Evolutionary conservation across 2,329 filamentous ascomycete species (phyloP).

Genomic region (Coleophoma eucalyptorum): DNA sequence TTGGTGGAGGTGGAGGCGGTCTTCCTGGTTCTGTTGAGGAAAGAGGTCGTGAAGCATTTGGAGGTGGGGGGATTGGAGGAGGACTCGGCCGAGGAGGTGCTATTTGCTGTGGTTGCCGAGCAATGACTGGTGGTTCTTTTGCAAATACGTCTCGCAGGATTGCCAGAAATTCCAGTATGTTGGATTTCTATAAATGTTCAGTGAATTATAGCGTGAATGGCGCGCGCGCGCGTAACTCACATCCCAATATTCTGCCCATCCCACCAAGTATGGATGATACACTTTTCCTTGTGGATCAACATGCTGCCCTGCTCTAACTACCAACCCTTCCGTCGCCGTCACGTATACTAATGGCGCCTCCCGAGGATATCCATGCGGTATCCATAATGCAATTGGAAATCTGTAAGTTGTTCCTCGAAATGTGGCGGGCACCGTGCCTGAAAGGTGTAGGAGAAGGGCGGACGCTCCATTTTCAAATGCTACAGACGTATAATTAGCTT

Average conservation of each 20-base stretch:
- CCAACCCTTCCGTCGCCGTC: slow-evolving; percentile 82
- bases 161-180: slow-evolving; percentile 74
- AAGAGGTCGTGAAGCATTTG: slow-evolving; percentile 57
- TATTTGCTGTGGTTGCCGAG: slow-evolving; percentile 55
- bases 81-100: slow-evolving; percentile 48
- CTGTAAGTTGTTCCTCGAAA: slow-evolving; percentile 88
- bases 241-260: slow-evolving; percentile 89
- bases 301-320: slow-evolving; percentile 88
- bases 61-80: slow-evolving; percentile 68
- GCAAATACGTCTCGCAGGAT: slow-evolving; percentile 85
- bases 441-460: slow-evolving; percentile 79
- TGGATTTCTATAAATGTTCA: slow-evolving; percentile 61
- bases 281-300: slow-evolving; percentile 89
- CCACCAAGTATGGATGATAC: slow-evolving; percentile 92
- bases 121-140: slow-evolving; percentile 88
- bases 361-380: slow-evolving; percentile 84
- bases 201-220: too few species aligned
- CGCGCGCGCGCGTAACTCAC: slow-evolving; percentile 46
- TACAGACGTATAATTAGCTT: slow-evolving; percentile 33
- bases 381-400: slow-evolving; percentile 90
- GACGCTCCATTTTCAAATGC: slow-evolving; percentile 87
- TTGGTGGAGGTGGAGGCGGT: slow-evolving; percentile 29
- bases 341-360: slow-evolving; percentile 87
- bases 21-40: slow-evolving; percentile 30
- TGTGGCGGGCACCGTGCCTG: slow-evolving; percentile 83